A percentile compares a stretch with the other conserved stretches of the same genome.
phyloP scores from a whole-genome alignment of 768 basidiomycete species.

The Tephrocybe sp. region DNA sequence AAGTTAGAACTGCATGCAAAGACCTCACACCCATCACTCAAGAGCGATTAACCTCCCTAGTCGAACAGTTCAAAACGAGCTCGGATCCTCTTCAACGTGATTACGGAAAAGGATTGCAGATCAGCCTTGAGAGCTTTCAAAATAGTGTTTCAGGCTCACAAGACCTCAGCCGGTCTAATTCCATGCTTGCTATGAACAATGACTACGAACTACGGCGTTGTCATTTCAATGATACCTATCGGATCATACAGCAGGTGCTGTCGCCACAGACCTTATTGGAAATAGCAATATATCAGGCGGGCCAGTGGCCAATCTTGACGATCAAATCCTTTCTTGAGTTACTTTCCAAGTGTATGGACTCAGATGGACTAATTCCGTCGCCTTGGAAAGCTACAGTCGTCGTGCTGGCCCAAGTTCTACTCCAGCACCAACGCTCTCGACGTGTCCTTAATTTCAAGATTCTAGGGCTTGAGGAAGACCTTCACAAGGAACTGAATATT shows the following conservation, averaged over 20 bases:
- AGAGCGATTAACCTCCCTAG: background rate
- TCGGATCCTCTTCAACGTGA: background rate
- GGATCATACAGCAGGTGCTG: background rate
- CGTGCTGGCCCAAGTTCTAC: conserved; percentile 24
- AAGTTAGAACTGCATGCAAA: background rate
- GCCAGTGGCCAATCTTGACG: conserved; percentile 39
- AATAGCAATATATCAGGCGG: conserved; percentile 15
- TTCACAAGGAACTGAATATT: conserved; percentile 27
- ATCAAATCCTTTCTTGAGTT: conserved; percentile 26
- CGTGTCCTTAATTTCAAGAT: conserved; percentile 29
- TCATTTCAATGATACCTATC: background rate
- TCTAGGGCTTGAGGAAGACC: conserved; percentile 26
- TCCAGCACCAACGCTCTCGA: conserved; percentile 36
- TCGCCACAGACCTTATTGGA: conserved; percentile 6
- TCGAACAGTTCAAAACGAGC: background rate
- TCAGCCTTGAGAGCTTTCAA: background rate
- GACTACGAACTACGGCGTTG: conserved; percentile 2
- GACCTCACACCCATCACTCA: background rate
- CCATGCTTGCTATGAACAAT: background rate
- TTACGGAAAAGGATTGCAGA: conserved; percentile 2
- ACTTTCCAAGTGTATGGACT: conserved; percentile 25
- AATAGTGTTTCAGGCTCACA: background rate
- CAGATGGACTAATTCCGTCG: background rate
- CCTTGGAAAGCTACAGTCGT: conserved; percentile 31
- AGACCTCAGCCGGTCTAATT: background rate